phyloP scores from a whole-genome alignment of 2,329 filamentous ascomycete species.

The Ascochyta fabae region DNA sequence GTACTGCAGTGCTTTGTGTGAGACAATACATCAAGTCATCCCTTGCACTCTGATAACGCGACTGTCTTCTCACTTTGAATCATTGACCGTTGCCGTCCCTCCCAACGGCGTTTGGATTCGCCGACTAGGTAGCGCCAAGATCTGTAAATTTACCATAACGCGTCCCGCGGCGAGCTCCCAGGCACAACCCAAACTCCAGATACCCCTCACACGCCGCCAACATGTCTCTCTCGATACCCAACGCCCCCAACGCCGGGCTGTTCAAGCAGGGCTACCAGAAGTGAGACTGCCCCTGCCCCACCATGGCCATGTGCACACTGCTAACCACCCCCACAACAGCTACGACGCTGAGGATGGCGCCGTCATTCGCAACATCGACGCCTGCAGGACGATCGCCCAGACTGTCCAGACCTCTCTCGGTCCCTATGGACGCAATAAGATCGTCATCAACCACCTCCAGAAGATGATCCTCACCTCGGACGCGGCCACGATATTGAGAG shows the following conservation, averaged over 20 bases:
- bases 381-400: constrained; percentile 91
- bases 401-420: constrained; percentile 97
- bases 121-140: constrained; percentile 13
- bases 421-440: constrained; percentile 98
- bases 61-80: not conserved
- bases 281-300: constrained; percentile 60
- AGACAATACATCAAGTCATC: not conserved
- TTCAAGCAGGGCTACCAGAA: constrained; percentile 98
- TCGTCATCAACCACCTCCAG: constrained; percentile 99
- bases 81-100: not conserved
- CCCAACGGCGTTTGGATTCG: constrained; percentile 21
- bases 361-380: constrained; percentile 97
- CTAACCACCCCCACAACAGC: constrained; percentile 62
- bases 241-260: constrained; percentile 87
- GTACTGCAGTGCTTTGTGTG: not conserved
- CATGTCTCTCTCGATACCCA: constrained; percentile 97
- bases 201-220: constrained; percentile 43
- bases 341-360: constrained; percentile 99
- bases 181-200: constrained; percentile 39
- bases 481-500: constrained; percentile 93
- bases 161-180: constrained; percentile 38
- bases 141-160: constrained; percentile 30
- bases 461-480: constrained; percentile 99
- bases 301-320: constrained; percentile 23
- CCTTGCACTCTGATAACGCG: not conserved